These are phyloP conservation scores for Jacaranda mimosifolia DNA, from an alignment of 257 asterid genomes.

Conservation along the genomic window DNA sequence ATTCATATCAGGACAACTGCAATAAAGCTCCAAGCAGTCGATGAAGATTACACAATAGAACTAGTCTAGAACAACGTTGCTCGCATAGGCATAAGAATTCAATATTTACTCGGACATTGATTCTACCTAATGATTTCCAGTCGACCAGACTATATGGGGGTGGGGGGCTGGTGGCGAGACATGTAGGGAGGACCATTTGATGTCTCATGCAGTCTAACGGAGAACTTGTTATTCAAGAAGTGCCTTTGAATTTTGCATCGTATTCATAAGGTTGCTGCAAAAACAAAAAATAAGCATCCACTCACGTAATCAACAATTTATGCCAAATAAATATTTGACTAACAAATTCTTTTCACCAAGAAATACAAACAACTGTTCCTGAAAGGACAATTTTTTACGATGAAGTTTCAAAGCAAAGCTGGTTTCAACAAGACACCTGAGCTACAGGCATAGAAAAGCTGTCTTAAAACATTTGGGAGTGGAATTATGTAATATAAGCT, in stretches of 20 bases:
- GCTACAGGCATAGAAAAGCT: too few species aligned
- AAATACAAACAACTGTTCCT: too few species aligned
- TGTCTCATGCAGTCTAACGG: background rate
- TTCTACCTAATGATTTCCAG: background rate
- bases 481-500: too few species aligned
- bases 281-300: background rate
- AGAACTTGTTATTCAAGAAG: constrained; percentile 52
- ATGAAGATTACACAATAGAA: constrained; percentile 12
- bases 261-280: constrained; percentile 98
- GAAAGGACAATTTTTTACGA: too few species aligned
- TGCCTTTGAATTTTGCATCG: constrained; percentile 92
- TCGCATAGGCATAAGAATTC: constrained; percentile 1
- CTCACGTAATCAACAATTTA: background rate
- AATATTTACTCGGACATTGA: constrained; percentile 7
- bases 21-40: constrained; percentile 20
- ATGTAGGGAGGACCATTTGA: background rate
- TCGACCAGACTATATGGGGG: background rate
- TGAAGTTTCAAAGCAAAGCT: too few species aligned
- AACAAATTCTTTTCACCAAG: background rate
- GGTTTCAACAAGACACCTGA: too few species aligned
- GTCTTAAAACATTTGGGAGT: too few species aligned
- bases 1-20: background rate
- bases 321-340: background rate
- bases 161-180: background rate
- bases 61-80: constrained; percentile 20